Evolutionary conservation across 306 rosid species (phyloP).

Genomic region (Abrus pulchellus): DNA sequence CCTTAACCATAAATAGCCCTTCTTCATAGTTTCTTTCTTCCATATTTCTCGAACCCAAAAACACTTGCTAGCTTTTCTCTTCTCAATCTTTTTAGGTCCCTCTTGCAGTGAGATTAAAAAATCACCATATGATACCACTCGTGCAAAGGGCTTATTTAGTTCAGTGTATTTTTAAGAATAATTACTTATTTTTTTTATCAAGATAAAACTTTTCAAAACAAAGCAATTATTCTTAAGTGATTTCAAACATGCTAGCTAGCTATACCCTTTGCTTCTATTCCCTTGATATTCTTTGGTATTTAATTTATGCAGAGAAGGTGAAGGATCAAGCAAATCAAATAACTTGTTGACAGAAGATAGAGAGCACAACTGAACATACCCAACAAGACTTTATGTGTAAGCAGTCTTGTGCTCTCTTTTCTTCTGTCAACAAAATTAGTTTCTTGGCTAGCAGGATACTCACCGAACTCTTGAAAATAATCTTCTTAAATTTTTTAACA

Average conservation of each 20-base stretch:
- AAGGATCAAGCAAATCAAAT: neutral
- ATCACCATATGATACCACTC: neutral
- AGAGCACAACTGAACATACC: constrained; percentile 63
- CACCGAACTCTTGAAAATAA: neutral
- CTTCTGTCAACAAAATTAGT: constrained; percentile 52
- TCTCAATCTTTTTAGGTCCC: neutral
- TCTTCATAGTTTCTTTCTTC: neutral
- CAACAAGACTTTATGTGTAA: constrained; percentile 53
- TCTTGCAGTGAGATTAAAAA: neutral
- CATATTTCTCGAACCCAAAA: neutral
- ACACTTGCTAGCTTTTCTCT: neutral
- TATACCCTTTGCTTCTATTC: no score
- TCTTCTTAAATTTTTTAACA: neutral
- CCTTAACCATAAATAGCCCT: neutral
- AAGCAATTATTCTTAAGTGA: no score
- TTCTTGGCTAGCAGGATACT: neutral
- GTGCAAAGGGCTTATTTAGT: neutral
- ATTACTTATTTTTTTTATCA: neutral
- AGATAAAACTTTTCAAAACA: no score
- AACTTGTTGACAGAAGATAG: constrained; percentile 67
- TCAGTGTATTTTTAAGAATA: neutral
- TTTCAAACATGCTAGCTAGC: no score
- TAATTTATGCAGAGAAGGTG: neutral
- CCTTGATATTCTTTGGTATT: neutral
- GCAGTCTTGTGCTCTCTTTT: constrained; percentile 63